Base-by-base conservation (phyloP, 2,329 filamentous ascomycete species). In the Neospermospora avenae region DNA sequence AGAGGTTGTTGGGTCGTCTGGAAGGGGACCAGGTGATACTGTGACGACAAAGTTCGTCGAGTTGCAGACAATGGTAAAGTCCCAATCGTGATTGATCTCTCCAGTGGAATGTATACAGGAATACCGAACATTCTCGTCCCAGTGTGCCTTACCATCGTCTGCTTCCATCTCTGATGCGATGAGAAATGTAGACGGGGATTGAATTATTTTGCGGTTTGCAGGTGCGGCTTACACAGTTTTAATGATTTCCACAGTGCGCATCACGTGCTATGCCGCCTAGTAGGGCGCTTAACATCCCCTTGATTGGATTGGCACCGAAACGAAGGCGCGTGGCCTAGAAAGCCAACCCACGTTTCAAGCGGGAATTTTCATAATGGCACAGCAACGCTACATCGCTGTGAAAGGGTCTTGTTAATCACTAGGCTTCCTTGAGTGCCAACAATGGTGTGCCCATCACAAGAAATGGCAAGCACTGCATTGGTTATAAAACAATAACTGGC, bases 11-110 rank as follows among this genome's bases (percentile, higher is more conserved):
- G 24, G 20, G 61, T 63, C 61, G 35, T 59, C 48, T 53, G 55
- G 48, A 55, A 34, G 22, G 49, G 55, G 51, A 39, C 55, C 41
- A 39, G 58, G 48, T 14, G 42, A 61, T 51, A 63, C 55, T 63
- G 58, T 61, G 37, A 63, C 45, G 28, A 63, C 41, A 22, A 63
- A 57, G 55, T 55, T n/a, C 53, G 57, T 63, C 55, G 39, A 49
- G 58, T 63, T 61, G 35, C 35, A 56, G 35, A 56, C 13, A 11
- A 63, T 48, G 8, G 41, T 53, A 41, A 63, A 61, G 44, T 61
- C 58, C 51, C 41, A 55, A 31, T 44, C 49, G 55, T 61, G 58
- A 53, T 44, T 28, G 55, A 53, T 49, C 60, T 63, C 61, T 57
- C 55, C 55, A 46, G 46, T 35, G 25, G 45, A 52, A 48, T 34